A percentile compares a stretch with the other conserved stretches of the same genome.
Conservation (phyloP, 2,329 filamentous ascomycete genomes). For the Calonectria crousiana region DNA sequence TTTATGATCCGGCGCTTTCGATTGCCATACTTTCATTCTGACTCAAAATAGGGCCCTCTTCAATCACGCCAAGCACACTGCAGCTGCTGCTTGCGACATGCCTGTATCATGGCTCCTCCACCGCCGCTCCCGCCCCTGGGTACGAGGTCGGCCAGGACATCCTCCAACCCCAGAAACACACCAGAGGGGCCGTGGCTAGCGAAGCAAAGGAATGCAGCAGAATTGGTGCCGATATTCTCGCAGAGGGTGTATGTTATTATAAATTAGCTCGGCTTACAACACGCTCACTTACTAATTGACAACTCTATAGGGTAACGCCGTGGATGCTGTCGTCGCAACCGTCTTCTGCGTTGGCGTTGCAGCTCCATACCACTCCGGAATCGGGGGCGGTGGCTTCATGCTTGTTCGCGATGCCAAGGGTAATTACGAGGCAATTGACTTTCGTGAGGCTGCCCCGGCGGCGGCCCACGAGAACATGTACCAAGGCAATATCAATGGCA, state of each 20-base stretch:
- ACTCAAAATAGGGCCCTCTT: not conserved
- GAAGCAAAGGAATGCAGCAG: slow-evolving; percentile 77
- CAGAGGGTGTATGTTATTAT: slow-evolving; percentile 58
- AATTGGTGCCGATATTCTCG: slow-evolving; percentile 74
- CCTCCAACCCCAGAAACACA: slow-evolving; percentile 29
- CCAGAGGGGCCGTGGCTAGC: slow-evolving; percentile 75
- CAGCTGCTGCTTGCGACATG: slow-evolving; percentile 23
- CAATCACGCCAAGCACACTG: not conserved
- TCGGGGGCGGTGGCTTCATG: slow-evolving; percentile 93
- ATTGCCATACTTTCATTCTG: not conserved
- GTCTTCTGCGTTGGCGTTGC: slow-evolving; percentile 81
- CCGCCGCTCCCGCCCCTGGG: slow-evolving; percentile 25
- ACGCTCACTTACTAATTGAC: not conserved
- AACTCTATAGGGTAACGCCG: slow-evolving; percentile 73
- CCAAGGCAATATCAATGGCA: slow-evolving; percentile 73
- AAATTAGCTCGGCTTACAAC: not conserved
- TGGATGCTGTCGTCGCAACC: slow-evolving; percentile 80
- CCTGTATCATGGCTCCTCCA: slow-evolving; percentile 22
- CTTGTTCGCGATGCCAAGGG: slow-evolving; percentile 80
- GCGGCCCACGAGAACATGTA: slow-evolving; percentile 90
- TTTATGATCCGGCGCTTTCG: not conserved
- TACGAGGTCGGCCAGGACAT: slow-evolving; percentile 21
- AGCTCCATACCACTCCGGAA: slow-evolving; percentile 83
- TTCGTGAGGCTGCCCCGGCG: slow-evolving; percentile 87
- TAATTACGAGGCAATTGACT: slow-evolving; percentile 89